These are phyloP conservation scores for Betula pendula DNA, from an alignment of 306 rosid genomes.

Conservation along the genomic window DNA sequence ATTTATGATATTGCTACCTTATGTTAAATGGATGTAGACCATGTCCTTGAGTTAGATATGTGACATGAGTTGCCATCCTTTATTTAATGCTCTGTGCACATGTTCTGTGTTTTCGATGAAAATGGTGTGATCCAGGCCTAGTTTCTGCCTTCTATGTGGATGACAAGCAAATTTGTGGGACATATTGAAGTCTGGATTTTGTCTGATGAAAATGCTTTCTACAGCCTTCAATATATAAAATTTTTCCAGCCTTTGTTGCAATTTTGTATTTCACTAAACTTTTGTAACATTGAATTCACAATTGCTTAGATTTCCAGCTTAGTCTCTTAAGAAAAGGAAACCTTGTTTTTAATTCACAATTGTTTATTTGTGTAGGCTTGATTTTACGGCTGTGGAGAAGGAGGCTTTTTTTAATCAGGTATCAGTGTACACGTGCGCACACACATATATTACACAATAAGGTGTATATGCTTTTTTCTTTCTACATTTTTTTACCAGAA, in stretches of 20 bases:
- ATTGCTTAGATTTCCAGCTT: background rate
- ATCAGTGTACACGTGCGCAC: constrained; percentile 1
- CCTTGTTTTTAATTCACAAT: background rate
- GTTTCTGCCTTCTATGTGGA: background rate
- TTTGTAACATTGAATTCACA: background rate
- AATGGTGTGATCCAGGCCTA: background rate
- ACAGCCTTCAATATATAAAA: constrained; percentile 6
- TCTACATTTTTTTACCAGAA: background rate
- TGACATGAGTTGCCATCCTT: background rate
- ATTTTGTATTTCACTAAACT: background rate
- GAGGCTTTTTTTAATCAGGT: constrained; percentile 89
- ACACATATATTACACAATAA: background rate
- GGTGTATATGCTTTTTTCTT: background rate
- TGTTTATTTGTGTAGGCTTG: constrained; percentile 63
- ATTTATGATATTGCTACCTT: background rate
- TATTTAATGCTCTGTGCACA: background rate
- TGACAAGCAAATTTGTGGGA: background rate
- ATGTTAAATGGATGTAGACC: constrained; percentile 11
- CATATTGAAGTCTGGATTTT: constrained; percentile 6
- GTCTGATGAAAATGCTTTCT: constrained; percentile 15
- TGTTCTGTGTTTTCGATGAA: background rate
- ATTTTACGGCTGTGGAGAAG: constrained; percentile 66
- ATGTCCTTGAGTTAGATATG: background rate
- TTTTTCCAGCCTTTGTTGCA: constrained; percentile 18
- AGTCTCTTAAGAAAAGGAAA: background rate